Evolutionary conservation across 805 yeast species (phyloP).

Genomic region (Spencermartinsiella europaea): DNA sequence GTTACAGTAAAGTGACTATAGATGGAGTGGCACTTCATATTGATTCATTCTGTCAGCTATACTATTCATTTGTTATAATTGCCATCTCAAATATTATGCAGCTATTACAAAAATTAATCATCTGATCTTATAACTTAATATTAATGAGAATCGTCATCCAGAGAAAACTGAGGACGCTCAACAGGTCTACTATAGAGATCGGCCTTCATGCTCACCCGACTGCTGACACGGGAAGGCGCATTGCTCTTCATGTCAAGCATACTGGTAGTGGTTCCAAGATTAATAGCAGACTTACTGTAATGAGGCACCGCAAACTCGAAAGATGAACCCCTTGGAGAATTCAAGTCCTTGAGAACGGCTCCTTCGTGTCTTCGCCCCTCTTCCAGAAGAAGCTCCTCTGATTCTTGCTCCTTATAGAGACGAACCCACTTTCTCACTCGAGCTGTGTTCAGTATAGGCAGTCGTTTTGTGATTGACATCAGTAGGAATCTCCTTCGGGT

Average conservation of each 20-base stretch:
- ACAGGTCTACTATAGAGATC: constrained; percentile 4
- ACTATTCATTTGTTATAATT: too few relatives aligned
- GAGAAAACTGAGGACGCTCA: constrained; percentile 4
- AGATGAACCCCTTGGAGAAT: constrained; percentile 8
- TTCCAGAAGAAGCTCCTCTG: constrained; percentile 6
- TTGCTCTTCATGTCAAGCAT: constrained; percentile 19
- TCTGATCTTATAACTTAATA: too few relatives aligned
- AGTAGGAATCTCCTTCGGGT: neutral
- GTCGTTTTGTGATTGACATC: neutral
- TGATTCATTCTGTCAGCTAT: too few relatives aligned
- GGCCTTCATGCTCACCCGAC: constrained; percentile 15
- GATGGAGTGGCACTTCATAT: too few relatives aligned
- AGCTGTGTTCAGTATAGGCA: neutral
- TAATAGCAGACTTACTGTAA: neutral
- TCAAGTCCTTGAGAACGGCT: constrained; percentile 4
- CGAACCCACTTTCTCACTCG: neutral
- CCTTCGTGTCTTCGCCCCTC: constrained; percentile 7
- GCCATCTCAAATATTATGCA: too few relatives aligned
- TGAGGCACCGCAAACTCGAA: neutral
- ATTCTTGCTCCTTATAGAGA: neutral
- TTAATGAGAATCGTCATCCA: neutral
- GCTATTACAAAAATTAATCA: too few relatives aligned
- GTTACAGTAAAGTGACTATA: too few relatives aligned
- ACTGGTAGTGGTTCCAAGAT: constrained; percentile 19
- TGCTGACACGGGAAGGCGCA: constrained; percentile 16